Conservation (phyloP, 1,284 basidiomycete species). For the Polyporus tsugae region DNA sequence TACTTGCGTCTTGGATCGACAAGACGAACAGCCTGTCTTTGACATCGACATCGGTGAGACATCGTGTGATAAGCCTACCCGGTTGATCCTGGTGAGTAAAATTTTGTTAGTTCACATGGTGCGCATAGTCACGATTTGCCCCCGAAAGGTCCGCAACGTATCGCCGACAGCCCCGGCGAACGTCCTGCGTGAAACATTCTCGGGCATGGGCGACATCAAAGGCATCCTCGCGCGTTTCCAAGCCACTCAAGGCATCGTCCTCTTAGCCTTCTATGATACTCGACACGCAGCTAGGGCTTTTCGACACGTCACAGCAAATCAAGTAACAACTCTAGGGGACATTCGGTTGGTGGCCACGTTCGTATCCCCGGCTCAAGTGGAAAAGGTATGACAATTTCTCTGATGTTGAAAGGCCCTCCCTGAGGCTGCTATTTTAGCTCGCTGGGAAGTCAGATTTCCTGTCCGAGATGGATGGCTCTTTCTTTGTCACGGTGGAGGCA, state of each 20-base stretch:
- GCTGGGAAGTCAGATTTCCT: slow-evolving; percentile 49
- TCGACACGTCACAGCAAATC: slow-evolving; percentile 34
- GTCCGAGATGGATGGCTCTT: slow-evolving; percentile 50
- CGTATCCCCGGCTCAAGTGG: slow-evolving; percentile 27
- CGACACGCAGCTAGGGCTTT: slow-evolving; percentile 61
- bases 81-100: slow-evolving; percentile 33
- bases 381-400: slow-evolving; percentile 22
- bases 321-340: slow-evolving; percentile 32
- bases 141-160: slow-evolving; percentile 34
- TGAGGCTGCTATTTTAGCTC: slow-evolving; percentile 43
- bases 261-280: slow-evolving; percentile 71
- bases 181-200: slow-evolving; percentile 30
- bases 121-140: slow-evolving; percentile 16
- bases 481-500: slow-evolving; percentile 48
- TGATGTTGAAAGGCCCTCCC: background rate
- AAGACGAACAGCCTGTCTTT: slow-evolving; percentile 8
- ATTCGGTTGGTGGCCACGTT: slow-evolving; percentile 29
- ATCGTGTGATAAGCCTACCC: slow-evolving; percentile 27
- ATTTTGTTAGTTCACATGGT: background rate
- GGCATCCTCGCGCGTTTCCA: slow-evolving; percentile 62
- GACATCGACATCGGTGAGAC: slow-evolving; percentile 22
- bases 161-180: slow-evolving; percentile 21
- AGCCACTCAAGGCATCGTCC: slow-evolving; percentile 55
- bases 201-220: slow-evolving; percentile 46
- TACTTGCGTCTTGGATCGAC: slow-evolving; percentile 18